Evolutionary conservation across 805 yeast species (phyloP), one percentile per base, ranked within the genome.

Genomic region (Ogataea trehalophila): DNA sequence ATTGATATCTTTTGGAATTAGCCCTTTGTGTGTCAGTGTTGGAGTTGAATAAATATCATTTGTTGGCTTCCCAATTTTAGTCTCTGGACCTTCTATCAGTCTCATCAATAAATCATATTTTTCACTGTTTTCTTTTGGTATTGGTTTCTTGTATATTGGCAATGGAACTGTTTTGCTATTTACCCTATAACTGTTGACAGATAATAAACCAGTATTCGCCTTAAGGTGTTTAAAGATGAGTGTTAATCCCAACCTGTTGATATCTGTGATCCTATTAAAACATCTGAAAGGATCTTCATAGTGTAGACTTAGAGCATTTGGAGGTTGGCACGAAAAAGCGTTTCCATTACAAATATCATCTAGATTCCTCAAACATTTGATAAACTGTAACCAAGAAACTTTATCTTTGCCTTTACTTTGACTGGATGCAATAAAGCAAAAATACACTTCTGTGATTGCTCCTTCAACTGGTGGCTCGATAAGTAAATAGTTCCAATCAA

Each of bases 331-430:
- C 5, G 47, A 50, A 20, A 65, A 51, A 1, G 59, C 61, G 22
- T 54, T 39, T 1, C 50, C 51, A 33, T 46, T 45, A 14, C 62
- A 55, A 22, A 64, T 45, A 14, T 54, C 53, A 37, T 65, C 49
- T 5, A 64, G 53, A 7, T 47, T 44, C 9, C 50, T 53, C 29
- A 66, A 50, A 37, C 59, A 56, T 43, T 58, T 63, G 37, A 64
- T 47, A 18, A 65, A 66, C 35, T 65, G 68, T 26, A 62, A 43
- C 68, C 69, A 66, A 5, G 68, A 62, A 2, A 66, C 67, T 42
- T 63, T 63, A 42, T 66, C 68, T 38, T 60, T 64, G 1, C 68
- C 67, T 38, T 55, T 61, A 31, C 56, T 59, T 37, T 63, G 63
- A 8, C 54, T 53, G 3, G 64, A 58, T 9, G 62, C 60, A 7